phyloP scores from a whole-genome alignment of 192 early-diverging fungal species.

The Obelidium mucronatum region DNA sequence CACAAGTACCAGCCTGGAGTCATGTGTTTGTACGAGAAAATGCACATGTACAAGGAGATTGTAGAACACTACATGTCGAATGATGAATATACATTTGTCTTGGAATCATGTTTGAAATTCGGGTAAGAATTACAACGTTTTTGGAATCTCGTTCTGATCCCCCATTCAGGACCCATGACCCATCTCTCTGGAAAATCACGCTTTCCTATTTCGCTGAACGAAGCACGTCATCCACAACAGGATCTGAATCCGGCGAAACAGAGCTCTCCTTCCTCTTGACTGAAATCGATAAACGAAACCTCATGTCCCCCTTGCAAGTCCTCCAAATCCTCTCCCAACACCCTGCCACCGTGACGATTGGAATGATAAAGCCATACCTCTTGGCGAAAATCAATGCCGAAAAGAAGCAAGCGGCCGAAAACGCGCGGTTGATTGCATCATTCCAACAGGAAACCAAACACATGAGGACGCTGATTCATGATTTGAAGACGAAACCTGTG shows the following conservation, averaged over 20 bases:
- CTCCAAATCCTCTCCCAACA: slow-evolving; percentile 83
- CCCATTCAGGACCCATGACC: slow-evolving; percentile 44
- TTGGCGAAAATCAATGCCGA: slow-evolving; percentile 78
- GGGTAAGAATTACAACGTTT: slow-evolving; percentile 43
- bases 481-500: slow-evolving; percentile 69
- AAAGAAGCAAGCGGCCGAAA: slow-evolving; percentile 65
- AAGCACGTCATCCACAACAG: slow-evolving; percentile 25
- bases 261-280: slow-evolving; percentile 67
- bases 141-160: slow-evolving; percentile 4
- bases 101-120: slow-evolving; percentile 55
- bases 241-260: slow-evolving; percentile 8
- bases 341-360: slow-evolving; percentile 84
- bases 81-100: slow-evolving; percentile 46
- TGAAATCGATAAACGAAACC: slow-evolving; percentile 83
- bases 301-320: slow-evolving; percentile 90
- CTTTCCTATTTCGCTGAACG: slow-evolving; percentile 56
- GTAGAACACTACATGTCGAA: slow-evolving; percentile 53
- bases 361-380: slow-evolving; percentile 86
- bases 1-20: slow-evolving; percentile 85
- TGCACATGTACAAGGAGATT: slow-evolving; percentile 70
- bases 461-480: slow-evolving; percentile 81
- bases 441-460: slow-evolving; percentile 82
- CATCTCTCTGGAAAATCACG: slow-evolving; percentile 54
- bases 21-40: slow-evolving; percentile 87
- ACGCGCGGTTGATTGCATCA: slow-evolving; percentile 50